Percentiles rank a stretch among this genome's conserved stretches.
Evolutionary conservation across 108 stramenopile species (phyloP).

Genomic region (Fragilaria radians): DNA sequence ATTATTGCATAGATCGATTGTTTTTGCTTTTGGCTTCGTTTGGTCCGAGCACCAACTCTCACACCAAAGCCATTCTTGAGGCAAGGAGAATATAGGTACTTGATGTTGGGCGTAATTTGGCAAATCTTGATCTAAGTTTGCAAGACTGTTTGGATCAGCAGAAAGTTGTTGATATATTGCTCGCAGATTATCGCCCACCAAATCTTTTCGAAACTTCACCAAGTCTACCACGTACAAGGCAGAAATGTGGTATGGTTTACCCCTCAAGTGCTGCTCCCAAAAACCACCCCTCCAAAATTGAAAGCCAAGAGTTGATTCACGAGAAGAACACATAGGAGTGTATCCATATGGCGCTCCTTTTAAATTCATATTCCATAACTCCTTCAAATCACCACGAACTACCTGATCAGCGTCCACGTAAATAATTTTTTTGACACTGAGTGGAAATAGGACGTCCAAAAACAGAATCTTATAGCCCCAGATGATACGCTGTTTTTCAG

Average conservation of each 20-base stretch:
- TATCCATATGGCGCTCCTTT: conserved; percentile 90
- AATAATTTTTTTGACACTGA: conserved; percentile 92
- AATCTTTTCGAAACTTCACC: conserved; percentile 69
- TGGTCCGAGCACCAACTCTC: conserved; percentile 99
- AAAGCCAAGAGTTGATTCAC: conserved; percentile 91
- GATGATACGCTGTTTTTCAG: conserved; percentile 98
- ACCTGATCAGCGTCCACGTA: conserved; percentile 99
- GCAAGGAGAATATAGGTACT: conserved; percentile 87
- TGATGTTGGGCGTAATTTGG: conserved; percentile 95
- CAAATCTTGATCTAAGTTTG: conserved; percentile 98
- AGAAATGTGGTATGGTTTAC: conserved; percentile 94
- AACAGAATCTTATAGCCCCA: conserved; percentile 99
- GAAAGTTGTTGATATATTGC: conserved; percentile 87
- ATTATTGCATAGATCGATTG: conserved; percentile 99
- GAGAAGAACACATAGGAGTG: conserved; percentile 93
- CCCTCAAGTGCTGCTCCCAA: conserved; percentile 90
- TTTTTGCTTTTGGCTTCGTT: conserved; percentile 93
- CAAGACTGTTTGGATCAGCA: conserved; percentile 92
- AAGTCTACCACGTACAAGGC: conserved; percentile 99
- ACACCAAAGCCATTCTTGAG: conserved; percentile 99
- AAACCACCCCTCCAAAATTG: conserved; percentile 95
- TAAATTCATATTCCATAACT: conserved; percentile 96
- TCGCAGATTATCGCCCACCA: conserved; percentile 94
- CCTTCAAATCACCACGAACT: conserved; percentile 92
- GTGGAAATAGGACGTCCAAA: conserved; percentile 97